phyloP scores from a whole-genome alignment of 2,329 filamentous ascomycete species.

The Aspergillus novofumigatus region DNA sequence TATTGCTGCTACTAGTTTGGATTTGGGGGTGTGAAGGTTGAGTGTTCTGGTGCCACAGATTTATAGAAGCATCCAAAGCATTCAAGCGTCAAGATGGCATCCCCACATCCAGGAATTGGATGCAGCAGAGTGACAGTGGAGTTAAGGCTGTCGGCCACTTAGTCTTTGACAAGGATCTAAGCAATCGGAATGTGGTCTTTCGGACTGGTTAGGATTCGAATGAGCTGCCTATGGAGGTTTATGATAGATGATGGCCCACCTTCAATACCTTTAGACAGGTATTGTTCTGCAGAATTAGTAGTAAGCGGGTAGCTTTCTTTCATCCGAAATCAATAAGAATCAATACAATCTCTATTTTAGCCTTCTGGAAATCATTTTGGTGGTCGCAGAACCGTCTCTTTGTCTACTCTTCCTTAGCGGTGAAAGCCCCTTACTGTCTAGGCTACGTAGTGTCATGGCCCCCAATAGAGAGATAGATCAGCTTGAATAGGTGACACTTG shows the following conservation, averaged over 20 bases:
- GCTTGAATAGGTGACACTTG: not conserved
- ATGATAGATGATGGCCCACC: too few species aligned
- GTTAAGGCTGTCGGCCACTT: not conserved
- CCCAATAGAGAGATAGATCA: not conserved
- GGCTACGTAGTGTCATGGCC: too few species aligned
- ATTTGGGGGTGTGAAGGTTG: not conserved
- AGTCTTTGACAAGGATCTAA: too few species aligned
- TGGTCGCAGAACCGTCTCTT: not conserved
- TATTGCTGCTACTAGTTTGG: too few species aligned
- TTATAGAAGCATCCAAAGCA: not conserved
- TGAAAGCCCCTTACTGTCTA: not conserved
- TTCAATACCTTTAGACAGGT: too few species aligned
- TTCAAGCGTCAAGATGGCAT: not conserved
- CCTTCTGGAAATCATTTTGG: too few species aligned
- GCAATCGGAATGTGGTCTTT: not conserved
- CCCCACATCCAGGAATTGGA: not conserved
- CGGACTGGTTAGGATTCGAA: not conserved
- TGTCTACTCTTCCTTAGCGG: not conserved
- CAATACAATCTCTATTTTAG: too few species aligned
- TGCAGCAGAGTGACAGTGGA: not conserved
- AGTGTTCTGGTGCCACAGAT: not conserved
- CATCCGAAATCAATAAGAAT: too few species aligned
- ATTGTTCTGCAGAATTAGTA: too few species aligned
- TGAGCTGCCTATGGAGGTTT: too few species aligned
- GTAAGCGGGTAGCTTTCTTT: too few species aligned